Percentiles rank a stretch among this genome's conserved stretches.
Evolutionary conservation across 2,329 filamentous ascomycete species (phyloP).

Genomic region (Microdochium trichocladiopsis): DNA sequence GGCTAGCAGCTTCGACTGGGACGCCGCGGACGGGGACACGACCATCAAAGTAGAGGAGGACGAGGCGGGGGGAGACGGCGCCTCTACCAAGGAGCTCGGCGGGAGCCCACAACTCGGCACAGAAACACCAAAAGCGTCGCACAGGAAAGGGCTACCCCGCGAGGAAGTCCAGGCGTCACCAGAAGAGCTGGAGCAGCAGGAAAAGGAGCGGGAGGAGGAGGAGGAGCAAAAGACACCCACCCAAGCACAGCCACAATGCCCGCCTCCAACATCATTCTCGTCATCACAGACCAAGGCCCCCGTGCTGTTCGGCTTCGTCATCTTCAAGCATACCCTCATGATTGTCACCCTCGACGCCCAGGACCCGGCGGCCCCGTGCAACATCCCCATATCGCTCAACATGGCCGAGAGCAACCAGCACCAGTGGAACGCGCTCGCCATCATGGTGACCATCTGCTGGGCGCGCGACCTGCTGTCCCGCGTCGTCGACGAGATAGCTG

Average conservation of each 20-base stretch:
- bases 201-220: neutral
- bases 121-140: neutral
- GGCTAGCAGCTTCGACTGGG: neutral
- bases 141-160: neutral
- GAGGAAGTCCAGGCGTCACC: neutral
- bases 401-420: constrained; percentile 20
- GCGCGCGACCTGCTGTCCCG: constrained; percentile 17
- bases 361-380: constrained; percentile 12
- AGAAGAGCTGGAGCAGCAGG: neutral
- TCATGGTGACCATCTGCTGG: constrained; percentile 23
- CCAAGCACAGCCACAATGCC: neutral
- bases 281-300: constrained; percentile 7
- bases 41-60: neutral
- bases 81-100: neutral
- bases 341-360: constrained; percentile 21
- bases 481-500: neutral
- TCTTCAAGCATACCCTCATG: constrained; percentile 19
- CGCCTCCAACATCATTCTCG: neutral
- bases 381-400: constrained; percentile 18
- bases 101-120: neutral
- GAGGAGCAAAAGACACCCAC: neutral
- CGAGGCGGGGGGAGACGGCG: neutral
- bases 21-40: neutral
- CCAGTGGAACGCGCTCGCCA: constrained; percentile 23
- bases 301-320: constrained; percentile 20